These are phyloP conservation scores for Aleurites moluccanus DNA, from an alignment of 441 rosid species.

Conservation along the genomic window DNA sequence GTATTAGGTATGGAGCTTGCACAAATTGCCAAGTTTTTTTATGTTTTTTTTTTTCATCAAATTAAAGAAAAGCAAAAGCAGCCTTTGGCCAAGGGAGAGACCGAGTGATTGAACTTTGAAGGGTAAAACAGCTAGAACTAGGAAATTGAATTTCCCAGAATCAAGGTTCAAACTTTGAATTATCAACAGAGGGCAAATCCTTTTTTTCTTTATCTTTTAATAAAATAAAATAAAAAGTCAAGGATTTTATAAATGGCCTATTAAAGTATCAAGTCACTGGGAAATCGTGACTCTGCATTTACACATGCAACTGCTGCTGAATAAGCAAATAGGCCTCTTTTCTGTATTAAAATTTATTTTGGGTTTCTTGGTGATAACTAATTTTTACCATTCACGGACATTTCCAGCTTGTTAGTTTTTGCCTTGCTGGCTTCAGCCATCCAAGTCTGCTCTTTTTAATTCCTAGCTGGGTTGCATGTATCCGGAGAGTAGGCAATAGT, in stretches of 20 bases:
- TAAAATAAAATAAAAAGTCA: too few species aligned
- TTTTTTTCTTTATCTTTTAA: too few species aligned
- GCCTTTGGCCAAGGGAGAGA: background rate
- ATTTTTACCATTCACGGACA: slow-evolving; percentile 2
- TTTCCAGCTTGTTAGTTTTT: slow-evolving; percentile 9
- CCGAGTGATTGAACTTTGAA: background rate
- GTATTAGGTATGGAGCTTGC: background rate
- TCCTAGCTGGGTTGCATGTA: background rate
- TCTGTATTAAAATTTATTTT: background rate
- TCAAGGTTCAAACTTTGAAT: slow-evolving; percentile 6
- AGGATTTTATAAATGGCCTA: background rate
- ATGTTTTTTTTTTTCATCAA: background rate
- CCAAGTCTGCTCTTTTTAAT: background rate
- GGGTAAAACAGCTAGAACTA: background rate
- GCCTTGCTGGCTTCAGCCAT: background rate
- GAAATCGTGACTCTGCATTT: slow-evolving; percentile 22
- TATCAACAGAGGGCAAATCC: too few species aligned
- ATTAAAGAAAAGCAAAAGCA: background rate
- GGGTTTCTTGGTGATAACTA: background rate
- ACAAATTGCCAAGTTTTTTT: slow-evolving; percentile 1
- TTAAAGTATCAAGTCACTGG: slow-evolving; percentile 13
- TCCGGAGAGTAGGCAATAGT: background rate
- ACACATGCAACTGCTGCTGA: slow-evolving; percentile 20
- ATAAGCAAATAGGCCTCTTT: slow-evolving; percentile 4
- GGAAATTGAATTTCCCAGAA: background rate